Base-by-base conservation (phyloP, 495 filamentous ascomycete genomes). In the Penicillium coffeae region DNA sequence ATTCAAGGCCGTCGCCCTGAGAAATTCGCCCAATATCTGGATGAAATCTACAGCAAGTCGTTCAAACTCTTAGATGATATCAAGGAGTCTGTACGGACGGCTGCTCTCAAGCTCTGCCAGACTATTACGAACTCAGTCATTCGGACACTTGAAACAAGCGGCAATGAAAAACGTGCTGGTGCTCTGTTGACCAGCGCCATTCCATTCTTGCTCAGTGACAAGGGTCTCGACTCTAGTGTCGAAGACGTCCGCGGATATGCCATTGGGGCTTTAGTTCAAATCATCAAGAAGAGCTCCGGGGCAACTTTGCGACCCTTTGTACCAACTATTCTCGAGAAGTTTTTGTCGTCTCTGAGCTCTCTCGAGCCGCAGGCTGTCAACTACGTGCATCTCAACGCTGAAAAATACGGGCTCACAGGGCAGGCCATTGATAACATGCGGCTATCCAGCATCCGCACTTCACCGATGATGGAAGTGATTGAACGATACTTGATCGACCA, bases 381-480 rank as follows among this genome's bases (percentile, higher is more conserved):
- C 56, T 96, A 96, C 60, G 72, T 95, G 45, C 90, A 95, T 68
- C 80, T 95, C 51, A 90, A 93, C 54, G 87, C 89, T 0, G 82
- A 85, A 30, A 90, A 92, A 48, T 95, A 95, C 54, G 86, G 88
- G 44, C 72, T 90, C 15, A 89, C 84, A 0, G 77, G 80, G n/a
- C 86, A 95, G 46, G 68, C 80, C 54, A 90, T 98, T 48, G 93
- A 98, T 68, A 88, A 87, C 57, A 78, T 86, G 63, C 80, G 93
- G 42, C 77, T 89, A 27, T 81, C 74, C n/a, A 83, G 78, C 58
- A 87, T 95, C 15, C 85, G 88, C 21, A 79, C 78, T 9, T 93
- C 88, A n/a, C 91, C 93, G 1, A 84, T 97, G 63, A 90, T 89
- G 71, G 93, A 96, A 66, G 90, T 90, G 16, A 89, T 96, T 56